Evolutionary conservation across 345 rosid species (phyloP).

Genomic region (Orychophragmus violaceus): DNA sequence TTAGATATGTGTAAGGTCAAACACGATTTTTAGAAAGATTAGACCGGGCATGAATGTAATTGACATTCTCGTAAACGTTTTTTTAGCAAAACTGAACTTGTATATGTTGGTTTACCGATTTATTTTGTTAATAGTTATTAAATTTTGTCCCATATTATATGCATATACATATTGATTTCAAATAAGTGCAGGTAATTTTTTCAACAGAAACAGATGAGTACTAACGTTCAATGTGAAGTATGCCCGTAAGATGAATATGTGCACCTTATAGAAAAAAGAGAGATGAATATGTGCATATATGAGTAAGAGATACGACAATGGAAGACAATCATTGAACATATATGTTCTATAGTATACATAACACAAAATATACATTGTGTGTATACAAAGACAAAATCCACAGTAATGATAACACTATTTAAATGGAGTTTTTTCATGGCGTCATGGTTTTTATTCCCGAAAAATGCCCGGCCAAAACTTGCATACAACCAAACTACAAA

Average conservation of each 20-base stretch:
- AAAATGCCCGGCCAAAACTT: slow-evolving; percentile 59
- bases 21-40: too few species aligned
- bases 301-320: background rate
- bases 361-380: background rate
- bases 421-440: slow-evolving; percentile 25
- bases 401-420: slow-evolving; percentile 28
- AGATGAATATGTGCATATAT: background rate
- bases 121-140: too few species aligned
- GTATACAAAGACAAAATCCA: slow-evolving; percentile 25
- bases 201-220: background rate
- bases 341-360: background rate
- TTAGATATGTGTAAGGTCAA: too few species aligned
- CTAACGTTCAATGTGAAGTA: background rate
- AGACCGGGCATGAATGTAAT: background rate
- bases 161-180: background rate
- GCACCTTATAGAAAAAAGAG: background rate
- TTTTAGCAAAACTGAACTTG: background rate
- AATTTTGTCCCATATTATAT: background rate
- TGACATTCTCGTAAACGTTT: background rate
- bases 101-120: background rate
- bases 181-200: background rate
- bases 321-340: background rate
- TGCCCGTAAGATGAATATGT: slow-evolving; percentile 2
- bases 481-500: slow-evolving; percentile 53
- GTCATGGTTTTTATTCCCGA: slow-evolving; percentile 46